phyloP scores from a whole-genome alignment of 495 filamentous ascomycete species.

The Chlorociboria aeruginascens region DNA sequence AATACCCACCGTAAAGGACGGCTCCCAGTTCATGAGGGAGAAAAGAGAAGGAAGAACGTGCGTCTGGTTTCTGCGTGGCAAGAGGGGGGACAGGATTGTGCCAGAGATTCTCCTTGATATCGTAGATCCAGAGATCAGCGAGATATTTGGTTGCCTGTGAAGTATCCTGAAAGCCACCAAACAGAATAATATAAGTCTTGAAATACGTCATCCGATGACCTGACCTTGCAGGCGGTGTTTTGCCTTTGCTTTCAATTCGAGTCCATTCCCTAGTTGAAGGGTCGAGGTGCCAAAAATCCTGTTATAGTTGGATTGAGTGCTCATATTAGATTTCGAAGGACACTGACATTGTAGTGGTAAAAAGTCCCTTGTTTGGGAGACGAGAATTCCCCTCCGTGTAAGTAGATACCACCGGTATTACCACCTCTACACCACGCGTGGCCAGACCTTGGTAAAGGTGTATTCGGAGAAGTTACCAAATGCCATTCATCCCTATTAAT shows the following conservation, averaged over 20 bases:
- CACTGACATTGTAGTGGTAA: conserved; percentile 86
- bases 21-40: conserved; percentile 83
- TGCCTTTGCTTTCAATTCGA: conserved; percentile 75
- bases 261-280: conserved; percentile 77
- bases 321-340: neutral
- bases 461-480: conserved; percentile 78
- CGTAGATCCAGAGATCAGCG: conserved; percentile 51
- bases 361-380: conserved; percentile 95
- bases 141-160: conserved; percentile 88
- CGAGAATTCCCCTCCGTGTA: conserved; percentile 76
- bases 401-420: conserved; percentile 65
- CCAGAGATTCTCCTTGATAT: conserved; percentile 63
- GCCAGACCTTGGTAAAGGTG: conserved; percentile 78
- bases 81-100: conserved; percentile 56
- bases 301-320: too few relatives aligned
- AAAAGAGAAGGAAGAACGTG: conserved; percentile 80
- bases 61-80: conserved; percentile 75
- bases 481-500: conserved; percentile 83
- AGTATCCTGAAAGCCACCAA: conserved; percentile 91
- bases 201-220: conserved; percentile 93
- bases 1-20: conserved; percentile 86
- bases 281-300: conserved; percentile 76
- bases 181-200: conserved; percentile 70
- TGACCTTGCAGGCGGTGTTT: conserved; percentile 76
- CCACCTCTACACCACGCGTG: conserved; percentile 87